These are phyloP conservation scores for slime mould (Dictyostelium discoideum) DNA, from an alignment of 78 protist genomes.

Conservation along the genomic window dicty_2.7 NC_007088.5:1412501-1413000, in stretches of 20 bases:
- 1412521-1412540: neutral
- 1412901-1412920: neutral
- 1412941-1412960: conserved; percentile 73
- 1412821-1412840: conserved; percentile 27
- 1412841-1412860: neutral
- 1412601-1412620: neutral
- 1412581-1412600: neutral
- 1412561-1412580: neutral
- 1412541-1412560: neutral
- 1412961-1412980: conserved; percentile 63
- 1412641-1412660: conserved; percentile 66
- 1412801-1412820: conserved; percentile 56
- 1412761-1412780: conserved; percentile 63
- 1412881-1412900: neutral
- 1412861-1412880: conserved; percentile 71
- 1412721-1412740: neutral
- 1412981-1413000: conserved; percentile 17
- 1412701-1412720: neutral
- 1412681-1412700: conserved; percentile 30
- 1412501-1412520: neutral
- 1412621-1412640: conserved; percentile 34
- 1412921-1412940: conserved; percentile 49
- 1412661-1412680: conserved; percentile 66
- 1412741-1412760: conserved; percentile 44
- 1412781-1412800: conserved; percentile 75